Evolutionary conservation across 768 basidiomycete species (phyloP).

Genomic region (Coprinopsis strossmayeri): DNA sequence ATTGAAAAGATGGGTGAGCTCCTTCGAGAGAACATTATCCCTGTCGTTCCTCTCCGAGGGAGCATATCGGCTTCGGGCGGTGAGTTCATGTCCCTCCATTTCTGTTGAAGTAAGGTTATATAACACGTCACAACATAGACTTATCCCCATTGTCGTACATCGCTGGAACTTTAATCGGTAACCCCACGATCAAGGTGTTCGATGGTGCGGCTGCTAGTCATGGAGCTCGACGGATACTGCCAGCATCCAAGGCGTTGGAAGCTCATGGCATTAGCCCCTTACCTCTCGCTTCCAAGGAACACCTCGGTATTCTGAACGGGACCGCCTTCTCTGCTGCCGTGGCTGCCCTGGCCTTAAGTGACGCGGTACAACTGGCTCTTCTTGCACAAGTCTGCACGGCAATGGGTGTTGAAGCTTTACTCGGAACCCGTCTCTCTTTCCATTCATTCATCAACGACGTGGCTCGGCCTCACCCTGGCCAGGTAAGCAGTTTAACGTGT

Average conservation of each 20-base stretch:
- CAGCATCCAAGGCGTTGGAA: constrained; percentile 50
- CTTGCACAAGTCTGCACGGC: constrained; percentile 73
- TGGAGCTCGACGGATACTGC: constrained; percentile 42
- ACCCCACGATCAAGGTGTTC: constrained; percentile 72
- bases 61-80: constrained; percentile 83
- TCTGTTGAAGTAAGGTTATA: too few relatives aligned
- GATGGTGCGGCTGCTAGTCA: constrained; percentile 44
- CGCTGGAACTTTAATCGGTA: constrained; percentile 74
- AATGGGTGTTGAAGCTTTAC: constrained; percentile 77
- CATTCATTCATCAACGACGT: constrained; percentile 73
- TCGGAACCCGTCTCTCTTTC: constrained; percentile 66
- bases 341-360: constrained; percentile 67
- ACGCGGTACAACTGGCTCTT: constrained; percentile 60
- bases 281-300: constrained; percentile 67
- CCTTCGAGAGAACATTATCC: constrained; percentile 65
- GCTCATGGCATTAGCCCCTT: constrained; percentile 59
- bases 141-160: constrained; percentile 79
- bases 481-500: too few relatives aligned
- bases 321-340: constrained; percentile 81
- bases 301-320: constrained; percentile 78
- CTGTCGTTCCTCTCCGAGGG: constrained; percentile 76
- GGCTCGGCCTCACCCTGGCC: constrained; percentile 80
- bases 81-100: constrained; percentile 26
- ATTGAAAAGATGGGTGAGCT: constrained; percentile 73
- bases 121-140: too few relatives aligned